Percentiles rank a stretch among this genome's conserved stretches.
These are phyloP conservation scores for Microdochium trichocladiopsis DNA, from an alignment of 2,329 filamentous ascomycete genomes.

Conservation along the genomic window DNA sequence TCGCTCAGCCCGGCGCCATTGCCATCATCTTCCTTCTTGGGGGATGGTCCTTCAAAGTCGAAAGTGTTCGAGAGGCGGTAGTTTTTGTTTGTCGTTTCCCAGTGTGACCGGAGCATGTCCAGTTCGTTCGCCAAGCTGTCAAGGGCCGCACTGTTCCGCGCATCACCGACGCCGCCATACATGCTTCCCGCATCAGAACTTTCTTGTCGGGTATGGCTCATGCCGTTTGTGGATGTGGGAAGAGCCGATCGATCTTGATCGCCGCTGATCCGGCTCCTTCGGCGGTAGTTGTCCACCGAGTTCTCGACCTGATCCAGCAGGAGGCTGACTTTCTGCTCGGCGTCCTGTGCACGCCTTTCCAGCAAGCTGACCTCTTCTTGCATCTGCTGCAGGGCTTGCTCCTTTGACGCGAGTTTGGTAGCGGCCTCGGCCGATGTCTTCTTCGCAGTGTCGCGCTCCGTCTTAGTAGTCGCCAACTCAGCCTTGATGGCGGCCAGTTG, in stretches of 20 bases:
- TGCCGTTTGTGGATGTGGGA: slow-evolving; percentile 22
- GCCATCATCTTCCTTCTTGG: slow-evolving; percentile 36
- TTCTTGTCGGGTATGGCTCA: slow-evolving; percentile 42
- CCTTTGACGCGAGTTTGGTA: slow-evolving; percentile 51
- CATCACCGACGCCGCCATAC: slow-evolving; percentile 50
- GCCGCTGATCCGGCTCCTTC: slow-evolving; percentile 57
- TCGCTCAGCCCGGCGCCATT: slow-evolving; percentile 52
- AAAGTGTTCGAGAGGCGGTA: slow-evolving; percentile 87
- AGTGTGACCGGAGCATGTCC: slow-evolving; percentile 82
- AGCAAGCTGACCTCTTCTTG: slow-evolving; percentile 76
- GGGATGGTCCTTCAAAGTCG: slow-evolving; percentile 60
- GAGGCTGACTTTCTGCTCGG: slow-evolving; percentile 87
- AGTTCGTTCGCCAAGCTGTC: slow-evolving; percentile 90
- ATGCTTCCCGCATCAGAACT: slow-evolving; percentile 56
- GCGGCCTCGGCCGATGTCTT: slow-evolving; percentile 44
- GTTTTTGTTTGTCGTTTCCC: slow-evolving; percentile 93
- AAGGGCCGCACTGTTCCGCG: slow-evolving; percentile 60
- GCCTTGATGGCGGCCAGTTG: slow-evolving; percentile 61
- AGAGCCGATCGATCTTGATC: slow-evolving; percentile 30
- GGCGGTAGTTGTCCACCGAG: slow-evolving; percentile 90
- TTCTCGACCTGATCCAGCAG: slow-evolving; percentile 91
- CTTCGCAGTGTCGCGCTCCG: slow-evolving; percentile 58
- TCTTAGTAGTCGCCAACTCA: slow-evolving; percentile 59
- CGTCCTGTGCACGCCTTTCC: slow-evolving; percentile 79
- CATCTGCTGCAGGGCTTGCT: slow-evolving; percentile 69